Evolutionary conservation across 2,329 filamentous ascomycete genomes (phyloP), one percentile per base, ranked within the genome.

Genomic region (Graphilbum ipis-grandicollis): DNA sequence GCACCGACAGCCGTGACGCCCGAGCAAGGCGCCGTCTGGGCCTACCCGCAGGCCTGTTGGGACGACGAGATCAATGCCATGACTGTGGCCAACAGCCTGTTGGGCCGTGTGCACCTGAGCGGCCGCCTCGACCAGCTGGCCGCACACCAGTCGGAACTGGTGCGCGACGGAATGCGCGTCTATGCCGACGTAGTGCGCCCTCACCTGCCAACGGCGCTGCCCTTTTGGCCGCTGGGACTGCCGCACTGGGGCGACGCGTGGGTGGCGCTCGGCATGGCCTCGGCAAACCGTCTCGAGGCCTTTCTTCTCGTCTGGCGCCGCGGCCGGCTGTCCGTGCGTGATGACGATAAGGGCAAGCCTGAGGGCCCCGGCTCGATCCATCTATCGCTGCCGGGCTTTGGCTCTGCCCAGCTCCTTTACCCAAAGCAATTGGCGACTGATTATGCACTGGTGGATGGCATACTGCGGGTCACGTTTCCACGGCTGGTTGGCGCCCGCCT

Each of bases 21-120:
- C 0, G 55, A 57, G 33, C 54, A 56, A 37, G 45, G 52, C 14
- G 54, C 51, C 0, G 46, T 44, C 3, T 57, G 55, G 55, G 51
- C 50, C 6, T 57, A 57, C 39, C 55, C 55, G 0, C 53, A 57
- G 36, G 41, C 45, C 0, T 44, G 43, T 3, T 56, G 53, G 52
- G 41, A 41, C 9, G 52, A 54, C 15, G 55, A 56, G 40, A 47
- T 41, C 1, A 57, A 56, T 36, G 52, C 49, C 0, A 31, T 56
- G 19, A 54, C 53, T 0, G 50, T 57, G 2, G 45, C 55, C 8
- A 57, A 56, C 26, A 50, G 48, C 26, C 35, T 56, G 0, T 45
- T 56, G 0, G 54, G 53, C 0, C 47, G 53, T 0, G 38, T 55
- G 0, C 49, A 56, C 38, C 45, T 57, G 1, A 52, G 50, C 28